Evolutionary conservation across 306 rosid species (phyloP), one percentile per base, ranked within the genome.

Genomic region (Senna siamea): DNA sequence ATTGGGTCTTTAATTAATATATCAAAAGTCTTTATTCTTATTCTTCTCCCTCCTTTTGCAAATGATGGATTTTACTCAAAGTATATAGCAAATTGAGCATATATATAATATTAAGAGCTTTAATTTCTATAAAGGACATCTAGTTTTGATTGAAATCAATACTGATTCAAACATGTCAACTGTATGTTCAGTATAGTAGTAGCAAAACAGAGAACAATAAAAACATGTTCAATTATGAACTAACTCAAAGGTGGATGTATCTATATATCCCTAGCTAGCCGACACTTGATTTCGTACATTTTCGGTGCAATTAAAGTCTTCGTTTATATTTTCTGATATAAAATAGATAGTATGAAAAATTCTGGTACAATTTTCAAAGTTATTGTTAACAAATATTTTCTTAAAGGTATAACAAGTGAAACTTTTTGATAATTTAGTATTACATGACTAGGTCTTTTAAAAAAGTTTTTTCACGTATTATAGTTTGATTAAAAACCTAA

Each of bases 121-220:
- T n/a, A n/a, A n/a, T n/a, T 37, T 37, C 30, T 26, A 26, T 3
- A 26, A 26, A 26, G 40, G 7, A 4, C 0, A 6, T 0, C 47
- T 41, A 61, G 17, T 11, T 40, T 26, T 9, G 60, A 52, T 62
- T 26, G 14, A 53, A 70, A 76, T 58, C 18, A 71, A 64, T 26
- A 18, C 41, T 41, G 41, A 52, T 70, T 61, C 71, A 52, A 67
- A 58, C 32, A 51, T 48, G 46, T 26, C 37, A 77, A 44, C 58
- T 28, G 10, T 72, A 23, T 18, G 37, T 18, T 53, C n/a, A 8
- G 48, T 15, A 10, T 41, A 41, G 47, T 41, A 2, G 4, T 6
- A 30, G 0, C 0, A n/a, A 34, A n/a, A 34, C 8, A 37, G 12
- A 37, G 9, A 34, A 14, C 13, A 37, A 15, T 20, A 23, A 54